Evolutionary conservation across 345 rosid genomes (phyloP).

Genomic region (Lepidium didymum): DNA sequence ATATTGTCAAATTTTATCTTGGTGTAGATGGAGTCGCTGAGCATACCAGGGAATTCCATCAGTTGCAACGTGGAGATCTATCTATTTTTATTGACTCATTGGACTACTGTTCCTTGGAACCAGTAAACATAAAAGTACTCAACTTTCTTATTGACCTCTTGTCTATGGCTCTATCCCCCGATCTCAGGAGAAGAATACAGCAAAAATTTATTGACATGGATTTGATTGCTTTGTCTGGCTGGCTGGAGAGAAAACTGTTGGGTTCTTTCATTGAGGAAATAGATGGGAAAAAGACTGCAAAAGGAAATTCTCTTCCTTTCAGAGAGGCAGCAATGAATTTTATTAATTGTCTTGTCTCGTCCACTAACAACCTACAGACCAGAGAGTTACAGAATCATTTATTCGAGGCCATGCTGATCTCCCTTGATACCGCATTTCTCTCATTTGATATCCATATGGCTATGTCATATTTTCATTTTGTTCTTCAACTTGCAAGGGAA

Average conservation of each 20-base stretch:
- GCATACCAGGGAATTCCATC: slow-evolving; percentile 40
- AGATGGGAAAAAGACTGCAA: slow-evolving; percentile 42
- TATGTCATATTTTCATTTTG: slow-evolving; percentile 69
- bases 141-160: slow-evolving; percentile 74
- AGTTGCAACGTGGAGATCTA: slow-evolving; percentile 55
- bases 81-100: slow-evolving; percentile 66
- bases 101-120: slow-evolving; percentile 61
- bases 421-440: slow-evolving; percentile 76
- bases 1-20: slow-evolving; percentile 52
- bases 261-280: slow-evolving; percentile 53
- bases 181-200: slow-evolving; percentile 56
- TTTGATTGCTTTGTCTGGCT: slow-evolving; percentile 49
- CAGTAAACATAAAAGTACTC: slow-evolving; percentile 71
- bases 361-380: slow-evolving; percentile 36
- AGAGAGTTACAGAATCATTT: slow-evolving; percentile 59
- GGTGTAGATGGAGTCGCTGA: slow-evolving; percentile 43
- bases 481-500: slow-evolving; percentile 72
- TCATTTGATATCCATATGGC: slow-evolving; percentile 68
- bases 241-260: slow-evolving; percentile 87
- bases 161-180: slow-evolving; percentile 52
- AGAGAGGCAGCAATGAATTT: slow-evolving; percentile 85
- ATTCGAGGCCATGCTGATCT: slow-evolving; percentile 73
- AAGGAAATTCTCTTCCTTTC: slow-evolving; percentile 53
- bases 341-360: slow-evolving; percentile 52
- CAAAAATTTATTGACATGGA: slow-evolving; percentile 64